Conservation (phyloP, 768 basidiomycete genomes). For the Tremella yokohamensis region DNA sequence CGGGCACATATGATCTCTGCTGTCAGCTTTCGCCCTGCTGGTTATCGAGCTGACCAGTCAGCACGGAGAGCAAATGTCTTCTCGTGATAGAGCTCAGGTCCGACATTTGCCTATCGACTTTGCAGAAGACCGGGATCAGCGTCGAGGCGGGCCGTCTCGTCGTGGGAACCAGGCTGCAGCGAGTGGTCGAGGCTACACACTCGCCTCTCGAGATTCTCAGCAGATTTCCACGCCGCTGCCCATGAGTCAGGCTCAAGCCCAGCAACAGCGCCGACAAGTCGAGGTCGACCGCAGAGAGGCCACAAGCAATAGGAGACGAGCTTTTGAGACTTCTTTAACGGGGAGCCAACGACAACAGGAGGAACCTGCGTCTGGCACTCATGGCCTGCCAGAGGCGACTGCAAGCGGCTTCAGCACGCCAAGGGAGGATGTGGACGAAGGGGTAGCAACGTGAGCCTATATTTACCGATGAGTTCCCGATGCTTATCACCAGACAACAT, state of each 20-base stretch:
- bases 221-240: slow-evolving; percentile 26
- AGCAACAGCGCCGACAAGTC: slow-evolving; percentile 34
- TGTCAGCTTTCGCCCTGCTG: slow-evolving; percentile 26
- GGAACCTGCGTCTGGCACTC: not conserved
- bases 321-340: slow-evolving; percentile 44
- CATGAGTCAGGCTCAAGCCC: slow-evolving; percentile 36
- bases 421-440: slow-evolving; percentile 45
- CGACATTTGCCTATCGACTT: slow-evolving; percentile 47
- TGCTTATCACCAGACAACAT: slow-evolving; percentile 59
- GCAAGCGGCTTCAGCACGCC: slow-evolving; percentile 38
- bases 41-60: slow-evolving; percentile 16
- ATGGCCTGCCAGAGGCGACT: not conserved
- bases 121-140: slow-evolving; percentile 10
- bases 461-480: not conserved
- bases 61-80: slow-evolving; percentile 49
- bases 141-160: slow-evolving; percentile 17
- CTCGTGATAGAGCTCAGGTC: slow-evolving; percentile 45
- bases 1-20: slow-evolving; percentile 85
- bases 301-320: slow-evolving; percentile 26
- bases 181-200: slow-evolving; percentile 24
- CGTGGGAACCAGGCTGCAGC: slow-evolving; percentile 11
- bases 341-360: not conserved
- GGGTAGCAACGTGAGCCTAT: slow-evolving; percentile 42
- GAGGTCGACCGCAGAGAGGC: slow-evolving; percentile 38
- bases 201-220: slow-evolving; percentile 23